These are phyloP conservation scores for Diplodia corticola DNA, from an alignment of 2,329 filamentous ascomycete genomes.

Conservation along the genomic window DNA sequence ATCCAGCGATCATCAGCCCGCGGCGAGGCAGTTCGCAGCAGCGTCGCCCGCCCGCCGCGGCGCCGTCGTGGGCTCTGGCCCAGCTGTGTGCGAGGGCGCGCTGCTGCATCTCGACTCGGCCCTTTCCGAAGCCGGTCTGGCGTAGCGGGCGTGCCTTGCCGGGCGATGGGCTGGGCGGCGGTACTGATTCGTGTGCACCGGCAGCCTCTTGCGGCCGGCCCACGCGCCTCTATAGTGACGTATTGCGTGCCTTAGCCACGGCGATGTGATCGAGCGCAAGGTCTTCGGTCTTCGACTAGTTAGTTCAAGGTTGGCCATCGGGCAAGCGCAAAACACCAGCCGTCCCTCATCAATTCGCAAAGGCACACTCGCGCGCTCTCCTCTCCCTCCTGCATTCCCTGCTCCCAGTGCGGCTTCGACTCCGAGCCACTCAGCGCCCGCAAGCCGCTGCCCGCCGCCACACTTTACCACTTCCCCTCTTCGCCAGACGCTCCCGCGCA, in stretches of 20 bases:
- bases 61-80: neutral
- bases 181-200: conserved; percentile 1
- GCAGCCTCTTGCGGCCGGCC: conserved; percentile 11
- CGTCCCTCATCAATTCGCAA: conserved; percentile 19
- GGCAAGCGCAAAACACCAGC: conserved; percentile 18
- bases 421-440: conserved; percentile 10
- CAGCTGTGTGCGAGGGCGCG: neutral
- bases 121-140: conserved; percentile 20
- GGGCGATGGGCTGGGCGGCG: conserved; percentile 6
- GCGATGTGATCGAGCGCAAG: conserved; percentile 10
- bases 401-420: neutral
- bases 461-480: conserved; percentile 9
- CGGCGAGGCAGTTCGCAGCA: neutral
- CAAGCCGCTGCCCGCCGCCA: conserved; percentile 20
- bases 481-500: conserved; percentile 1
- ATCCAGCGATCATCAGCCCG: neutral
- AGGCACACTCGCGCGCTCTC: neutral
- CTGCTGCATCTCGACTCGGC: conserved; percentile 15
- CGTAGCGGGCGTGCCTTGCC: conserved; percentile 17
- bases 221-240: conserved; percentile 17
- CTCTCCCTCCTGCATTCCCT: conserved; percentile 11
- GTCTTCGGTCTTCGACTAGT: conserved; percentile 2
- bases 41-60: neutral
- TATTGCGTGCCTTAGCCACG: conserved; percentile 20
- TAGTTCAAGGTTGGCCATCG: neutral